Evolutionary conservation across 805 yeast genomes (phyloP).

Genomic region (Naumovozyma baii): DNA sequence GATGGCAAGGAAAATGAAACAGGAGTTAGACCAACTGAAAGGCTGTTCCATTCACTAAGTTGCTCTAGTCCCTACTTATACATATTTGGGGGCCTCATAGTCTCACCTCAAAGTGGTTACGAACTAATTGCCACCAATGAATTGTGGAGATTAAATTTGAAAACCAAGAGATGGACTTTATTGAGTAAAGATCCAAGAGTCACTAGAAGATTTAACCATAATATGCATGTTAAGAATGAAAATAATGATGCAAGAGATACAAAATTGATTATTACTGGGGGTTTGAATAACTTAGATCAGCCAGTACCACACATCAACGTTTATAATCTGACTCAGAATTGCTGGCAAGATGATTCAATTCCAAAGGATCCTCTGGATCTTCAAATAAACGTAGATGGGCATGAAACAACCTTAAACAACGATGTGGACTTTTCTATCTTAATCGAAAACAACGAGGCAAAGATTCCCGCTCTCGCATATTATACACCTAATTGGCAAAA

Average conservation of each 20-base stretch:
- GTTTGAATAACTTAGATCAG: constrained; percentile 23
- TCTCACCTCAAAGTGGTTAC: constrained; percentile 29
- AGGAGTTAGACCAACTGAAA: constrained; percentile 11
- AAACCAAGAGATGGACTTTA: constrained; percentile 43
- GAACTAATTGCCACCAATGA: constrained; percentile 46
- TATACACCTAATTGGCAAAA: constrained; percentile 10
- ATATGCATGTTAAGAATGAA: constrained; percentile 32
- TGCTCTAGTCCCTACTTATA: constrained; percentile 43
- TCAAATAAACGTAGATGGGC: constrained; percentile 16
- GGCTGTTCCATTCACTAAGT: constrained; percentile 53
- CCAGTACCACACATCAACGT: constrained; percentile 23
- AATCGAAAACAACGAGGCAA: constrained; percentile 22
- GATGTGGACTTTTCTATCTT: constrained; percentile 21
- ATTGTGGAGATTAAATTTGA: constrained; percentile 59
- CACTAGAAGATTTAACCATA: constrained; percentile 42
- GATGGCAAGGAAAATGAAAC: neutral
- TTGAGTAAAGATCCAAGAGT: constrained; percentile 34
- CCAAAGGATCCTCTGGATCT: constrained; percentile 8
- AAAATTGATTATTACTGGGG: constrained; percentile 26
- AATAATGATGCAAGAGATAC: constrained; percentile 22
- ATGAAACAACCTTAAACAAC: constrained; percentile 8
- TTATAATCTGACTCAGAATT: constrained; percentile 18
- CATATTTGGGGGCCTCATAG: constrained; percentile 56
- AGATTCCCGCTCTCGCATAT: constrained; percentile 21
- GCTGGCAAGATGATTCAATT: constrained; percentile 20